Evolutionary conservation across 2,329 filamentous ascomycete species (phyloP), one percentile per base, ranked within the genome.

Genomic region (Alternaria infectoria): DNA sequence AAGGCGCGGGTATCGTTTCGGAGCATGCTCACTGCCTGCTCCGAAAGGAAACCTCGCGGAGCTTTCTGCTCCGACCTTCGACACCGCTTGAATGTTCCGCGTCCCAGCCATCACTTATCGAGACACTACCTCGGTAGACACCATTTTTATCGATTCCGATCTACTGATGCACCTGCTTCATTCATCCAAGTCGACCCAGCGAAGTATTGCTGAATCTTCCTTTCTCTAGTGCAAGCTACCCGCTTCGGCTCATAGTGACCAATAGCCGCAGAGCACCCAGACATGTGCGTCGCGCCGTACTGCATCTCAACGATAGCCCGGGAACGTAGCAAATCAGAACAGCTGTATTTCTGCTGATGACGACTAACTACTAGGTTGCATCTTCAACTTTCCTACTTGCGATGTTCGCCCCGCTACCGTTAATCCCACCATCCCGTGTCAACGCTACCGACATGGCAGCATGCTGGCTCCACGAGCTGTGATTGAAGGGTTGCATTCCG

Each of bases 111-210:
- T 52, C 19, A 23, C 49, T 40, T 40, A 40, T 36, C 49, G 4
- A 23, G 3, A 11, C 6, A 66, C 69, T 56, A 44, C 46, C 57
- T 57, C 46, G 52, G 77, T 82, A 62, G 84, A 74, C 68, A 80
- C 74, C 70, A 78, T 44, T 49, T 43, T 32, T n/a, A 57, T 83
- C 75, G 36, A 70, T 79, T 64, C 84, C 84, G 17, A 57, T 36
- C 50, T 49, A 51, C 57, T 7, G n/a, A 17, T 23, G 50, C 49
- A 63, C 57, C 64, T 64, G 51, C 61, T 55, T 4, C n/a, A 61
- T 57, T 26, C 15, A 57, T 46, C 15, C 54, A 66, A 55, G 57
- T 32, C 44, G 28, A 28, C 32, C 23, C 17, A 1, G 45, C 13
- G 30, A 46, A 57, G 6, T 44, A 45, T 40, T 28, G 21, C 25